These are phyloP conservation scores for Paratinospora sagittata DNA, from an alignment of 164 flowering plant species.

Conservation along the genomic window DNA sequence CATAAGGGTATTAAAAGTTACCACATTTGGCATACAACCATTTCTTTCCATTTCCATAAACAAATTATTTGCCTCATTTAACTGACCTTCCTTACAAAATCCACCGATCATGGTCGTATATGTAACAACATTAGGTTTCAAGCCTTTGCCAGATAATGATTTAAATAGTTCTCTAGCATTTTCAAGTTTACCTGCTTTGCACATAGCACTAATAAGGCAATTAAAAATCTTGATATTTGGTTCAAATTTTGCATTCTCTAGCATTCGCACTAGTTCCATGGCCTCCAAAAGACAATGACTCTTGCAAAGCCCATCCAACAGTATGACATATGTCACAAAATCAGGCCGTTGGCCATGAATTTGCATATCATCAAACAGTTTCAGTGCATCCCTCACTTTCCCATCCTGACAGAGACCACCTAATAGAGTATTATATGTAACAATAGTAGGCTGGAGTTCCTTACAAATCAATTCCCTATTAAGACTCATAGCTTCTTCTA, in stretches of 20 bases:
- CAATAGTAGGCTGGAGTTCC: slow-evolving; percentile 29
- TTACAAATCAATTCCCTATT: slow-evolving; percentile 27
- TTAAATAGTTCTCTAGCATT: slow-evolving; percentile 27
- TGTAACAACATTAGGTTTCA: slow-evolving; percentile 34
- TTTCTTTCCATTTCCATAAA: slow-evolving; percentile 41
- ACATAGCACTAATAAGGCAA: slow-evolving; percentile 38
- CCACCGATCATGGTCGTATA: slow-evolving; percentile 42
- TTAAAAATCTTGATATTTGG: slow-evolving; percentile 19
- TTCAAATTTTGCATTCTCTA: slow-evolving; percentile 13
- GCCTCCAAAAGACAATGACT: slow-evolving; percentile 31
- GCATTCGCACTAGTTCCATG: slow-evolving; percentile 24
- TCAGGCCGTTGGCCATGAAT: slow-evolving; percentile 23
- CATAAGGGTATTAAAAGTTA: slow-evolving; percentile 38
- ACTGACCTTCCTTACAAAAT: slow-evolving; percentile 29
- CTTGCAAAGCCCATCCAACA: slow-evolving; percentile 49
- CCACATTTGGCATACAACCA: slow-evolving; percentile 38
- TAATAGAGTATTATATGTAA: slow-evolving; percentile 36
- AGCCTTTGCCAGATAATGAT: slow-evolving; percentile 18
- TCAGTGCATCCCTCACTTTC: slow-evolving; percentile 29
- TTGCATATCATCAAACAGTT: slow-evolving; percentile 37
- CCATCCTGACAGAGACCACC: slow-evolving; percentile 34
- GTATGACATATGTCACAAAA: slow-evolving; percentile 23
- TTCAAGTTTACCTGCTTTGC: slow-evolving; percentile 36
- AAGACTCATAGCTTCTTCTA: slow-evolving; percentile 33
- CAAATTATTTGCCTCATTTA: slow-evolving; percentile 41